Conservation (phyloP, 2,329 filamentous ascomycete genomes). For the Chaetomiaceae sp. region DNA sequence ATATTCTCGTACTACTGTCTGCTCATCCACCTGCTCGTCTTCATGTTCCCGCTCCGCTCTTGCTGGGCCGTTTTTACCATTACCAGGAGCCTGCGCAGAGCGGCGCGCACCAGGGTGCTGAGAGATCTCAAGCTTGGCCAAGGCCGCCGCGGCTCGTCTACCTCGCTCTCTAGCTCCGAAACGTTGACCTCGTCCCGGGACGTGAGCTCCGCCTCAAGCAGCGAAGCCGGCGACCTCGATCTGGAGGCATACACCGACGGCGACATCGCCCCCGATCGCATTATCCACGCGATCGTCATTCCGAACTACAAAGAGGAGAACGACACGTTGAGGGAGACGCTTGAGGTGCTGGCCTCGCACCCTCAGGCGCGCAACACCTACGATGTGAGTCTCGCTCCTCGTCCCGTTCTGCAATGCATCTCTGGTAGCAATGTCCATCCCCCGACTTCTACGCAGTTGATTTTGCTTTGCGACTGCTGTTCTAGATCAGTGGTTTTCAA, state of each 20-base stretch:
- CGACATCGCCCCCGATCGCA: slow-evolving; percentile 37
- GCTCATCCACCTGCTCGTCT: slow-evolving; percentile 58
- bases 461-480: background rate
- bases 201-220: slow-evolving; percentile 41
- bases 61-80: slow-evolving; percentile 56
- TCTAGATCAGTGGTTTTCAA: slow-evolving; percentile 11
- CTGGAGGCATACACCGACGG: slow-evolving; percentile 41
- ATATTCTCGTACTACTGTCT: slow-evolving; percentile 60
- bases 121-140: slow-evolving; percentile 42
- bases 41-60: slow-evolving; percentile 56
- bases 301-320: slow-evolving; percentile 71
- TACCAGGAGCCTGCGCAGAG: slow-evolving; percentile 44
- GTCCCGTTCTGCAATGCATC: background rate
- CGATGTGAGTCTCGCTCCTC: slow-evolving; percentile 51
- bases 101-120: slow-evolving; percentile 39
- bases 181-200: slow-evolving; percentile 44
- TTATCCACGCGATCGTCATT: slow-evolving; percentile 62
- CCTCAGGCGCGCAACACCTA: slow-evolving; percentile 57
- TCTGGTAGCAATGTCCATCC: background rate
- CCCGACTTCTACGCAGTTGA: background rate
- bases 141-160: slow-evolving; percentile 46
- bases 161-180: slow-evolving; percentile 51
- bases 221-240: slow-evolving; percentile 47
- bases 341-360: slow-evolving; percentile 63
- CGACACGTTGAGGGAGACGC: slow-evolving; percentile 60